Conservation (phyloP, 2,329 filamentous ascomycete species). For the Curvularia sp. region DNA sequence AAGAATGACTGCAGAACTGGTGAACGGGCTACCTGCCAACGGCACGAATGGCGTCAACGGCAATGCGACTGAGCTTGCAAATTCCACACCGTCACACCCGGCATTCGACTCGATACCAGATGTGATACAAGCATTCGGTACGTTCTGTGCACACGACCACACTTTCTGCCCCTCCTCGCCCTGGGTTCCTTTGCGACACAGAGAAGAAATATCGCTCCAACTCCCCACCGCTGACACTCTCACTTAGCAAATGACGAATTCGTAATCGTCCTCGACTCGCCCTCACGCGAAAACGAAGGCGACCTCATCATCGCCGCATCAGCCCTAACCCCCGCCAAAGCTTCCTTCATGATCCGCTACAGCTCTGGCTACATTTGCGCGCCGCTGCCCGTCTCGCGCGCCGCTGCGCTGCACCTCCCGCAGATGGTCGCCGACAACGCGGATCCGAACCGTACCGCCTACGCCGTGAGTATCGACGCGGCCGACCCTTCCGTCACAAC, state of each 20-base stretch:
- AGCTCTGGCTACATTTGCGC: conserved; percentile 90
- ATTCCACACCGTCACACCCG: conserved; percentile 42
- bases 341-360: conserved; percentile 95
- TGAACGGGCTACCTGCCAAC: conserved; percentile 23
- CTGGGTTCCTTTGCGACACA: conserved; percentile 9
- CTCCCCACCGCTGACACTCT: conserved; percentile 3
- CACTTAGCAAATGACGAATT: conserved; percentile 73
- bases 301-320: conserved; percentile 95
- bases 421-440: conserved; percentile 82
- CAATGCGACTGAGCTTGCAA: conserved; percentile 25
- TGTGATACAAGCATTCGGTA: conserved; percentile 55
- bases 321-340: conserved; percentile 83
- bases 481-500: conserved; percentile 72
- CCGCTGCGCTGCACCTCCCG: conserved; percentile 75
- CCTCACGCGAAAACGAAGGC: conserved; percentile 94
- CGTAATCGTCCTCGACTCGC: conserved; percentile 92
- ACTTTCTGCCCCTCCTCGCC: not conserved
- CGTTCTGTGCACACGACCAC: conserved; percentile 1
- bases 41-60: conserved; percentile 30
- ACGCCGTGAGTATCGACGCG: conserved; percentile 88
- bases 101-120: conserved; percentile 58
- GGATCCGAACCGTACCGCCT: conserved; percentile 89
- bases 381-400: conserved; percentile 74
- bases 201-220: not conserved
- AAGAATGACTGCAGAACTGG: conserved; percentile 34